These are phyloP conservation scores for Emergomyces orientalis DNA, from an alignment of 2,329 filamentous ascomycete genomes.

Conservation along the genomic window DNA sequence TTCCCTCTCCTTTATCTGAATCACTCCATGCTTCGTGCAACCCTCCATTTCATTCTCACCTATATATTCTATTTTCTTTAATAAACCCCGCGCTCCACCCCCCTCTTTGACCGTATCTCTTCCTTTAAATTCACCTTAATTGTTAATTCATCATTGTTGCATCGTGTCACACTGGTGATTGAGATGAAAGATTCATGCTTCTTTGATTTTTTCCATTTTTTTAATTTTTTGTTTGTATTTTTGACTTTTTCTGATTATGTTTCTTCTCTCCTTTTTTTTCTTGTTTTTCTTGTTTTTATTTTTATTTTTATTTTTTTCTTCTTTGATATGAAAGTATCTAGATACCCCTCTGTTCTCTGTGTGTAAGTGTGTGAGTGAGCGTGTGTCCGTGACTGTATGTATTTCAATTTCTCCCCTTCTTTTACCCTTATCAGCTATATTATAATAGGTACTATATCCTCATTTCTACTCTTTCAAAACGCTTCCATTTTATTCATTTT, in stretches of 20 bases:
- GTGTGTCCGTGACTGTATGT: too few relatives aligned
- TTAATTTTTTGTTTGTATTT: neutral
- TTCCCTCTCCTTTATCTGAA: neutral
- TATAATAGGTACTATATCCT: neutral
- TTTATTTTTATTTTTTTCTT: neutral
- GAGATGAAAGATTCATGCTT: neutral
- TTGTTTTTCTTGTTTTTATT: neutral
- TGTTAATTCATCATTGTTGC: neutral
- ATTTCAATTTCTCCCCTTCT: too few relatives aligned
- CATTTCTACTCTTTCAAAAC: neutral
- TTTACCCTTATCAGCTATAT: neutral
- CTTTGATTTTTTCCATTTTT: neutral
- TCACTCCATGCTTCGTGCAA: neutral
- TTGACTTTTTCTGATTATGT: neutral
- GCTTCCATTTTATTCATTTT: neutral
- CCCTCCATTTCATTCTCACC: neutral
- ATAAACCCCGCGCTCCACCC: neutral
- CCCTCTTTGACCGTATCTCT: neutral
- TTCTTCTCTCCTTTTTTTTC: neutral
- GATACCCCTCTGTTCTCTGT: slow-evolving; percentile 4
- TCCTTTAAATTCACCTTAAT: neutral
- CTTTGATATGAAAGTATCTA: slow-evolving; percentile 8
- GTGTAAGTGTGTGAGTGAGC: neutral
- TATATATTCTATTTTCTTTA: neutral
- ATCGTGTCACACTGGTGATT: neutral